Evolutionary conservation across 352 stramenopile species (phyloP), one percentile per base, ranked within the genome.

Genomic region (Globisporangium uncinulatum): DNA sequence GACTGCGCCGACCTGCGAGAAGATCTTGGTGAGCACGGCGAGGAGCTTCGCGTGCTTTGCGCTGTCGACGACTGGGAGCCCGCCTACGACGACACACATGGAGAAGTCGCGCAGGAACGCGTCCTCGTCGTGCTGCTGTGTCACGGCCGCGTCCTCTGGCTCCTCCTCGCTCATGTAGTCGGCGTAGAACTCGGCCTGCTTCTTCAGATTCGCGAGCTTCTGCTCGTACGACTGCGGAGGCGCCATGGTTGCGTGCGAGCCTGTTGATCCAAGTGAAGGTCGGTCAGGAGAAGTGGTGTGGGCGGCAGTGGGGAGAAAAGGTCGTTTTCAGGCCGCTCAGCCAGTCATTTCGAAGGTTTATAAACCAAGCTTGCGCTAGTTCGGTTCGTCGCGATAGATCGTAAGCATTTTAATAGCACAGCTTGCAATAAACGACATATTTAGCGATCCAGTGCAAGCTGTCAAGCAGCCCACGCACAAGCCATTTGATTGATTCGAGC

Each of bases 91-190:
- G 21, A 95, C 65, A 31, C 81, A 89, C 59, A 81, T 84, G 42
- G 76, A 82, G 52, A 86, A 94, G 68, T 94, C 85, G 43, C 89
- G 74, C 55, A 73, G 81, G 50, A 92, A 92, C 52, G 89, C 83
- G 2, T 84, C 77, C 44, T 87, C 70, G 24, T 90, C 83, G 42
- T 89, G 74, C 57, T 87, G 77, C 51, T 84, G 74, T 49, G 69
- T 75, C 42, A 68, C 57, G 36, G 81, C 66, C 21, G 82, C 81
- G 59, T 91, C 78, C 59, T 90, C 79, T 53, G 59, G 60, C 55
- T 93, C 81, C 41, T 94, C 85, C 49, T 94, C 83, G 56, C 78
- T 90, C 49, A 94, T 53, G 67, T 89, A 94, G 54, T 94, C 85
- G 6, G 73, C 80, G 49, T 89, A 83, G 59, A 89, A 74, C 51